Evolutionary conservation across 1,139 yeast genomes (phyloP).

Genomic region (Scheffersomyces segobiensis): DNA sequence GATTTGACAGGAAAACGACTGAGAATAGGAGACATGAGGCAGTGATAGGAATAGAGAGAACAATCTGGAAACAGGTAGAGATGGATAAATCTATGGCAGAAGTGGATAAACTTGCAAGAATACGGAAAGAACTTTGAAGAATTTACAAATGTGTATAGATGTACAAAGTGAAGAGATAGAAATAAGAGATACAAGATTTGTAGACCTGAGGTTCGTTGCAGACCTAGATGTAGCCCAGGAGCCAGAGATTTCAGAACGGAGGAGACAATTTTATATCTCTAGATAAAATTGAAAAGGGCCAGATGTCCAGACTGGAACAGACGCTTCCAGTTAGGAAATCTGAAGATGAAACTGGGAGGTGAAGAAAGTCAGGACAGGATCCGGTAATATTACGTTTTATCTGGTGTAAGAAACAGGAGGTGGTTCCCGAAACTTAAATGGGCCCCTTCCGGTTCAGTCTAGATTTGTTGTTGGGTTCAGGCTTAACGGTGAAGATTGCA

Average conservation of each 20-base stretch:
- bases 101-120: too few species aligned
- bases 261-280: background rate
- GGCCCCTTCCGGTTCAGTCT: background rate
- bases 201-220: too few species aligned
- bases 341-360: background rate
- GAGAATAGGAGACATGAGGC: background rate
- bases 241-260: background rate
- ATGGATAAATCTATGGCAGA: too few species aligned
- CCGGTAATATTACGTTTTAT: too few species aligned
- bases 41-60: background rate
- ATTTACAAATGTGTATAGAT: too few species aligned
- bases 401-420: background rate
- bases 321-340: background rate
- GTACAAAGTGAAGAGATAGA: too few species aligned
- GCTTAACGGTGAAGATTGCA: background rate
- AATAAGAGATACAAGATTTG: too few species aligned
- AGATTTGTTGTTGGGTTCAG: background rate
- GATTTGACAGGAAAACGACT: background rate
- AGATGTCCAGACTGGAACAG: background rate
- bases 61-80: background rate
- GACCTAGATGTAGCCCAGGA: too few species aligned
- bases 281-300: background rate
- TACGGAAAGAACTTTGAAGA: too few species aligned
- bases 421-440: background rate
- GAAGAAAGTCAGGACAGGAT: background rate